Base-by-base conservation (phyloP, 352 stramenopile species). In the Phytophthora cactorum region DNA sequence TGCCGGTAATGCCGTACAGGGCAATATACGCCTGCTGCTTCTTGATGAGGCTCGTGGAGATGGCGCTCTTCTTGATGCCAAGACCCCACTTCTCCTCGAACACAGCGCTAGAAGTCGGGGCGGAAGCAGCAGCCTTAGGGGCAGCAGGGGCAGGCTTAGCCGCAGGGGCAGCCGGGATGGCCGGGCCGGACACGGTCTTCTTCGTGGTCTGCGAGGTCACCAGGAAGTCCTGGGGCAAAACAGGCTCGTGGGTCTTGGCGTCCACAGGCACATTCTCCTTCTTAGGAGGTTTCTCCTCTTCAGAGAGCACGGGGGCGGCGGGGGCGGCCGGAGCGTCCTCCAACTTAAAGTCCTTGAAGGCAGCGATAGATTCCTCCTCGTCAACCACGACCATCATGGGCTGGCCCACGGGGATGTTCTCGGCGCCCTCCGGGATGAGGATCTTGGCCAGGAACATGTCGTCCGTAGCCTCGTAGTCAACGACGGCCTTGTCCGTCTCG, bases 401-500 rank as follows among this genome's bases (percentile, higher is more conserved):
- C 65, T 88, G 82, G 49, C 97, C 97, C 52, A 98, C 89, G 10
- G 70, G 62, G 58, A 99, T 90, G 65, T 98, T 96, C 45, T 96
- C 81, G 2, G 88, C 62, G 27, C 96, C 96, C 22, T 95, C 93
- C 2, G 85, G 70, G 31, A 98, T 93, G 49, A 99, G 85, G 72
- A 99, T 99, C 82, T 98, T 98, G 59, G 96, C 97, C 46, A 99
- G 72, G 59, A 97, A 92, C 74, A 93, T 91, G 59, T 99, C 97
- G 75, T 99, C 97, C 74, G 98, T 97, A 9, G 95, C 91, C 78
- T 99, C 98, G 74, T 98, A 99, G 79, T 99, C 97, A 49, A 99
- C 97, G n/a, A 97, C 97, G 11, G 98, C 97, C 86, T 99, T 99
- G 86, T 99, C 98, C 2, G 98, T 99, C 80, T 99, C 97, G 59